These are phyloP conservation scores for Lavandula angustifolia DNA, from an alignment of 257 asterid genomes.

Conservation along the genomic window DNA sequence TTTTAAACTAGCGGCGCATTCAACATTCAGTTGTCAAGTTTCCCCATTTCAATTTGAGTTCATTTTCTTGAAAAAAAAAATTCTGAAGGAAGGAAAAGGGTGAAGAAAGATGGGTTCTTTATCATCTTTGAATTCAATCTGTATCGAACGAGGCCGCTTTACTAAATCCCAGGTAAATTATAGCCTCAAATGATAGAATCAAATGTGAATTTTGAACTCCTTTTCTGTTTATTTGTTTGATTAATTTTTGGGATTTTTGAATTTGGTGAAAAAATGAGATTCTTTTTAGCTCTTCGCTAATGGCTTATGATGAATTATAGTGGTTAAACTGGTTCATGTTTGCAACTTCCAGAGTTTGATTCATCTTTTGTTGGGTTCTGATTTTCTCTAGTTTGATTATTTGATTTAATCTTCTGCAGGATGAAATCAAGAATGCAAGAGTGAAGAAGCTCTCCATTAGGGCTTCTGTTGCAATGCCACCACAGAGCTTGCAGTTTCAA, in stretches of 20 bases:
- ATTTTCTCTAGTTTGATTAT: neutral
- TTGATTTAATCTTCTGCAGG: slow-evolving; percentile 32
- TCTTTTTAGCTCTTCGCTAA: no score
- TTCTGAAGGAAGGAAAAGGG: neutral
- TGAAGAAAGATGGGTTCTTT: slow-evolving; percentile 27
- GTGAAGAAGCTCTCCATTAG: slow-evolving; percentile 41
- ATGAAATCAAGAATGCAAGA: slow-evolving; percentile 36
- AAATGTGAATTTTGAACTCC: neutral
- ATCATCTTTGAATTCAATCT: slow-evolving; percentile 34
- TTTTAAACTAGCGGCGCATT: no score
- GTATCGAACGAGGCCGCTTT: slow-evolving; percentile 24
- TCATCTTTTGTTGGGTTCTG: neutral
- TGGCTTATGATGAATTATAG: neutral
- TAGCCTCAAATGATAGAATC: slow-evolving; percentile 5
- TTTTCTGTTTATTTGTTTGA: neutral
- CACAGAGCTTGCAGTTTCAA: slow-evolving; percentile 40
- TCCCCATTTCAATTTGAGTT: no score
- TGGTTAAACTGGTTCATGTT: neutral
- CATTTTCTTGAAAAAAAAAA: neutral
- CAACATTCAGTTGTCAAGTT: no score
- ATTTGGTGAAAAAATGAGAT: no score
- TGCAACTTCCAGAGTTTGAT: slow-evolving; percentile 1
- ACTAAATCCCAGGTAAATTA: slow-evolving; percentile 24
- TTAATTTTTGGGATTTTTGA: neutral
- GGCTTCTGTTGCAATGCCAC: slow-evolving; percentile 53